Evolutionary conservation across 148 eudicot genomes (phyloP).

Genomic region (Simmondsia chinensis): DNA sequence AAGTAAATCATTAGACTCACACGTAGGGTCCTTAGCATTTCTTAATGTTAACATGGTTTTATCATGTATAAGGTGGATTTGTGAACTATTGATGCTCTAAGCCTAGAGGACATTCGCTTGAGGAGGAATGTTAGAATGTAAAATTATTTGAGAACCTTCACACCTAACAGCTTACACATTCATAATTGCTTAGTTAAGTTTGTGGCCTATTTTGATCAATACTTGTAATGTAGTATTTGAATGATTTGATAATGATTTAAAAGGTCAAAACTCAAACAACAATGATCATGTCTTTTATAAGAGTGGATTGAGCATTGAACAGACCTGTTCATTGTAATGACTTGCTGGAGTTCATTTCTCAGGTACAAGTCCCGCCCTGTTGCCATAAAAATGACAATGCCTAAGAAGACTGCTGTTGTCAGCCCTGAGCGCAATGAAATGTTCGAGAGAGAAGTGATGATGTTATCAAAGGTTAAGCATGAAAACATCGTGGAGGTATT

Average conservation of each 20-base stretch:
- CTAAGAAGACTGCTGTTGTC: constrained; percentile 11
- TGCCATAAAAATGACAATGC: constrained; percentile 23
- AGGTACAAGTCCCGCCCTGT: constrained; percentile 28
- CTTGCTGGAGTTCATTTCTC: constrained; percentile 1
- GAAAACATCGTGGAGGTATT: constrained; percentile 32
- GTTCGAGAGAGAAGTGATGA: constrained; percentile 22
- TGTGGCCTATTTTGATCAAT: too few relatives aligned
- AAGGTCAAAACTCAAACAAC: background rate
- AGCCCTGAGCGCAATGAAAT: constrained; percentile 16
- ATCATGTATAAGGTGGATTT: too few relatives aligned
- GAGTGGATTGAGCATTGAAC: background rate
- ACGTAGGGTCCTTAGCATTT: too few relatives aligned
- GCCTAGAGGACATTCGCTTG: too few relatives aligned
- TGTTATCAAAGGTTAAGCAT: constrained; percentile 23
- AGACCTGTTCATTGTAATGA: background rate
- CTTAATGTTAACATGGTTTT: too few relatives aligned
- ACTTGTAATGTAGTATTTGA: background rate
- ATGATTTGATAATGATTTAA: background rate
- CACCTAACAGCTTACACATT: too few relatives aligned
- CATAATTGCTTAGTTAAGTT: too few relatives aligned
- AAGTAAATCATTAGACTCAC: too few relatives aligned
- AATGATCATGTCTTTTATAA: background rate
- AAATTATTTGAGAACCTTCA: too few relatives aligned
- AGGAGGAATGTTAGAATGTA: too few relatives aligned
- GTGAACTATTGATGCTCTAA: too few relatives aligned